phyloP scores from a whole-genome alignment of 768 basidiomycete genomes.

The Russula lepida region DNA sequence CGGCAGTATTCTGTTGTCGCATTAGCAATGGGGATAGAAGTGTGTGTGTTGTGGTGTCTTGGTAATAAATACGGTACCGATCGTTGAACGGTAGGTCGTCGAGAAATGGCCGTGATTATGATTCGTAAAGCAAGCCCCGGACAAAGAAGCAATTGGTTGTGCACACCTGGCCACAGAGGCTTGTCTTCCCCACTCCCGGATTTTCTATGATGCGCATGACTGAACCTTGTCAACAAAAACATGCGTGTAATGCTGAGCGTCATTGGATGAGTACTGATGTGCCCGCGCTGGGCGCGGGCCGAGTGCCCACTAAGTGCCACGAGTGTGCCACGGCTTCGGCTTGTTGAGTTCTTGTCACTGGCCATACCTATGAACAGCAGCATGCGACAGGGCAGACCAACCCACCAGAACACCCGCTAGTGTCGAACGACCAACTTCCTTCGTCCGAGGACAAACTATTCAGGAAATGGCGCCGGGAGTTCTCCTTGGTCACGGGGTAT shows the following conservation, averaged over 20 bases:
- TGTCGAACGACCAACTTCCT: not conserved
- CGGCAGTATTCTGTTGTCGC: slow-evolving; percentile 61
- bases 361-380: not conserved
- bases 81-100: slow-evolving; percentile 72
- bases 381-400: not conserved
- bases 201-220: slow-evolving; percentile 67
- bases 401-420: not conserved
- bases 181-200: slow-evolving; percentile 81
- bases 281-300: not conserved
- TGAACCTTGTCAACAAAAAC: no score
- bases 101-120: slow-evolving; percentile 67
- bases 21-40: not conserved
- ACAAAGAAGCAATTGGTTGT: not conserved
- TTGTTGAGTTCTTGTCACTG: no score
- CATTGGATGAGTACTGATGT: not conserved
- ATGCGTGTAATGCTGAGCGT: no score
- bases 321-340: no score
- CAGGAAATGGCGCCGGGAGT: slow-evolving; percentile 43
- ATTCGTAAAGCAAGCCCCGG: not conserved
- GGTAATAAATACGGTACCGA: slow-evolving; percentile 82
- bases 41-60: slow-evolving; percentile 57
- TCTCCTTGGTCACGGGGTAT: slow-evolving; percentile 42
- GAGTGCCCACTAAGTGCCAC: not conserved
- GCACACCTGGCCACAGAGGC: slow-evolving; percentile 62
- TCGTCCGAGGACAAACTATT: slow-evolving; percentile 29